A percentile compares a stretch with the other conserved stretches of the same genome.
Evolutionary conservation across 2,329 filamentous ascomycete species (phyloP).

Genomic region (Microdochium bolleyi): DNA sequence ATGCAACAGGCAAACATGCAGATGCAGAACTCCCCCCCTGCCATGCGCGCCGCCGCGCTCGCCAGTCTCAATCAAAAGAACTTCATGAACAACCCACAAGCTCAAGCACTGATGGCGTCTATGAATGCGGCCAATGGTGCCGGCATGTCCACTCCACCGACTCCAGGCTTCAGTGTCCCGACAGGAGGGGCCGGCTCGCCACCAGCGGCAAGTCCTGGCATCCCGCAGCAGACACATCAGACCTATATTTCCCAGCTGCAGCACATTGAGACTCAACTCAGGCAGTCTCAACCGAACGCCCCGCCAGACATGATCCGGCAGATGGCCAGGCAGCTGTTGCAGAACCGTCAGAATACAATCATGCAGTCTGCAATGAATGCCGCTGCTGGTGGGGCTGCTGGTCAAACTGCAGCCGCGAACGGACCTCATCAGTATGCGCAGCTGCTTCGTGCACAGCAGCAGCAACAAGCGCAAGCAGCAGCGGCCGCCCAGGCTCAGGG

Average conservation of each 20-base stretch:
- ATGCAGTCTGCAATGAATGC: conserved; percentile 45
- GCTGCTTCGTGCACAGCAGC: conserved; percentile 48
- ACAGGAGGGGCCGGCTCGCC: conserved; percentile 35
- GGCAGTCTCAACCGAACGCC: conserved; percentile 41
- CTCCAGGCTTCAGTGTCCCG: conserved; percentile 36
- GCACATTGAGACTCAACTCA: conserved; percentile 43
- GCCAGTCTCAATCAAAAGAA: conserved; percentile 41
- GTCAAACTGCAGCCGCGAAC: conserved; percentile 39
- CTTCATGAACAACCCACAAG: conserved; percentile 43
- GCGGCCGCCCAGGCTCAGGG: conserved; percentile 13
- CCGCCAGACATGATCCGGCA: conserved; percentile 40
- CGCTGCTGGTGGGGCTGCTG: conserved; percentile 37
- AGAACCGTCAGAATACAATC: conserved; percentile 30
- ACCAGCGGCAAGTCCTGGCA: conserved; percentile 18
- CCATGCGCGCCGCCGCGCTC: conserved; percentile 30
- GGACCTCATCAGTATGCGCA: conserved; percentile 53
- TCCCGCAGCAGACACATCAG: conserved; percentile 35
- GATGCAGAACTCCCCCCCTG: conserved; percentile 31
- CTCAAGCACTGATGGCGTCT: conserved; percentile 36
- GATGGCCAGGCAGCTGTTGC: conserved; percentile 43
- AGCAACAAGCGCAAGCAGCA: conserved; percentile 31
- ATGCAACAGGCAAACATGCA: conserved; percentile 18
- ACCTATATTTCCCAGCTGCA: conserved; percentile 39
- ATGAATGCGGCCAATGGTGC: conserved; percentile 35
- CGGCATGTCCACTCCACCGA: conserved; percentile 34